A percentile compares a stretch with the other conserved stretches of the same genome.
phyloP scores from a whole-genome alignment of 2,329 filamentous ascomycete species.

The Scedosporium aurantiacum region DNA sequence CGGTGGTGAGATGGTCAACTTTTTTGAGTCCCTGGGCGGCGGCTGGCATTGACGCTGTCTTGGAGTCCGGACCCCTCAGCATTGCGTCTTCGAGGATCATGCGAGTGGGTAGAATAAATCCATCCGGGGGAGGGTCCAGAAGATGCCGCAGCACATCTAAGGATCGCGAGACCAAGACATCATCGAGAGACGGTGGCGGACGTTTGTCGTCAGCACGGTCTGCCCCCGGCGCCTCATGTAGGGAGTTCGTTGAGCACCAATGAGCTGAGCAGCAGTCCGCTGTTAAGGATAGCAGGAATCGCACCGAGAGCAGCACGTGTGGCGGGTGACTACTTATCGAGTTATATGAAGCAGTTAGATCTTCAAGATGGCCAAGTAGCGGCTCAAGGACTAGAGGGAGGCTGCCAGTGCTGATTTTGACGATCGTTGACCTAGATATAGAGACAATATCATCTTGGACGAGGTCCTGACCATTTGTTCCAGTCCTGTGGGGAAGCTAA shows the following conservation, averaged over 20 bases:
- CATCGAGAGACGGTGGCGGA: constrained; percentile 31
- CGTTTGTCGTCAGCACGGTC: constrained; percentile 11
- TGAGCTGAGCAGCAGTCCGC: constrained; percentile 55
- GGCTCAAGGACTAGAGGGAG: constrained; percentile 45
- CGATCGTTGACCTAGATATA: constrained; percentile 49
- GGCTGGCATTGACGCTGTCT: background rate
- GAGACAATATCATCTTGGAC: constrained; percentile 49
- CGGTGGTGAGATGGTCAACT: background rate
- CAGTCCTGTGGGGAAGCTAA: constrained; percentile 54
- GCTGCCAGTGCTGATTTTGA: constrained; percentile 46
- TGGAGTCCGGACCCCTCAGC: background rate
- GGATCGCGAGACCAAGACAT: constrained; percentile 40
- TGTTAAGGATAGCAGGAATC: constrained; percentile 51
- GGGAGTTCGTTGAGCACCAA: constrained; percentile 36
- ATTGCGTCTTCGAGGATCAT: constrained; percentile 34
- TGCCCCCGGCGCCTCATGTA: constrained; percentile 7
- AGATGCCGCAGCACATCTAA: constrained; percentile 46
- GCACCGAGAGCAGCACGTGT: constrained; percentile 52
- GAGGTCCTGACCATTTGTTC: constrained; percentile 44
- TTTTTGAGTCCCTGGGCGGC: background rate
- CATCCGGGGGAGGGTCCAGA: constrained; percentile 48
- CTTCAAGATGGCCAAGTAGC: constrained; percentile 46
- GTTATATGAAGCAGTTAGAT: constrained; percentile 44
- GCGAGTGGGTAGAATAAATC: constrained; percentile 42
- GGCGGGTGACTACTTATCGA: constrained; percentile 40